These are phyloP conservation scores for Tuctoria greenei DNA, from an alignment of 176 grass and related monocot species.

Conservation along the genomic window DNA sequence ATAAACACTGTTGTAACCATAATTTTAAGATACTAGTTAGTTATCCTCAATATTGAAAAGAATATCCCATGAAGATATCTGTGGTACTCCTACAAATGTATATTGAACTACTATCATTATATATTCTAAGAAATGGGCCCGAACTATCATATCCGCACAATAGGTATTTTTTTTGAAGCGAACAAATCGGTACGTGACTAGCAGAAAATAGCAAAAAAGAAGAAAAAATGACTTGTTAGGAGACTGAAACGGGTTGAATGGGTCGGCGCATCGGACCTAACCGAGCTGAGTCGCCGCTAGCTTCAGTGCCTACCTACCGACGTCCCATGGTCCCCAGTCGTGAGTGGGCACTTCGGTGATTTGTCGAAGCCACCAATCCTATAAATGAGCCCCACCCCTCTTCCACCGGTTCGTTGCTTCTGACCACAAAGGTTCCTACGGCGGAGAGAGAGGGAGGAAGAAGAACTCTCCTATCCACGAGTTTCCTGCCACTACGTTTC, in stretches of 20 bases:
- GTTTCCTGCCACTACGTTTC: neutral
- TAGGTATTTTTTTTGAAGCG: too few species aligned
- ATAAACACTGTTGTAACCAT: too few species aligned
- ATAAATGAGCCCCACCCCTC: slow-evolving; percentile 34
- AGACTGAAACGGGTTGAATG: neutral
- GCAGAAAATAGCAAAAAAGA: neutral
- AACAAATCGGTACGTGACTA: neutral
- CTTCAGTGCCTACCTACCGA: neutral
- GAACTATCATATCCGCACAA: neutral
- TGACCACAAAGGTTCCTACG: slow-evolving; percentile 25
- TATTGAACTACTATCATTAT: too few species aligned
- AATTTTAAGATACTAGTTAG: too few species aligned
- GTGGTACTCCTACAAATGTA: too few species aligned
- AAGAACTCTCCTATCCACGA: neutral
- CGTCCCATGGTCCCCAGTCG: neutral
- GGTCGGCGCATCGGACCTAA: slow-evolving; percentile 4
- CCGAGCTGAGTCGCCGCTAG: slow-evolving; percentile 7
- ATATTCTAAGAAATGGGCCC: neutral
- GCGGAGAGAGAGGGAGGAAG: neutral
- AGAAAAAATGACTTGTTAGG: neutral
- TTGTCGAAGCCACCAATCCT: slow-evolving; percentile 21
- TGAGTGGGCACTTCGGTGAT: slow-evolving; percentile 39
- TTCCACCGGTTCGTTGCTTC: slow-evolving; percentile 15
- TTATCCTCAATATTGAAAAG: too few species aligned
- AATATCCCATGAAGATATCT: too few species aligned